Evolutionary conservation across 2,329 filamentous ascomycete genomes (phyloP).

Genomic region (Monosporascus ibericus): DNA sequence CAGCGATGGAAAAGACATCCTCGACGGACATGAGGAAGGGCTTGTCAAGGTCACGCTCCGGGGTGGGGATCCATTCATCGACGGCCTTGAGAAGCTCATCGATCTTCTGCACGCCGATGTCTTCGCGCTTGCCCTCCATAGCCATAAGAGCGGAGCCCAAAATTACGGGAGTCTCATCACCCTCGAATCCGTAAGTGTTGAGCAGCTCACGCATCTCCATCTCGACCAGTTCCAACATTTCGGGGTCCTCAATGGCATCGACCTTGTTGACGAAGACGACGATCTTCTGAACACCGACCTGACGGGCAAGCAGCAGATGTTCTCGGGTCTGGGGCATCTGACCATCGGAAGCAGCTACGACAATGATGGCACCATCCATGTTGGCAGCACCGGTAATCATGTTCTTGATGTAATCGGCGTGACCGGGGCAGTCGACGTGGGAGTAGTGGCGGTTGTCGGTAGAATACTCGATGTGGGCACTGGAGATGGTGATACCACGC

Average conservation of each 20-base stretch:
- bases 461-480: conserved; percentile 96
- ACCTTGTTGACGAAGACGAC: conserved; percentile 99
- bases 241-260: conserved; percentile 92
- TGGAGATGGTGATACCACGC: conserved; percentile 99
- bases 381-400: conserved; percentile 99
- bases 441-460: conserved; percentile 95
- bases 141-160: conserved; percentile 96
- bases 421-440: conserved; percentile 98
- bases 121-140: conserved; percentile 76
- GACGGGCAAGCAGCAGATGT: conserved; percentile 93
- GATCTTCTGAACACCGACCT: conserved; percentile 96
- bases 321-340: conserved; percentile 99
- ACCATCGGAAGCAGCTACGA: conserved; percentile 95
- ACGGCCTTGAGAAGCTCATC: conserved; percentile 87
- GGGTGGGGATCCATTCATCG: conserved; percentile 94
- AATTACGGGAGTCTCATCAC: conserved; percentile 94
- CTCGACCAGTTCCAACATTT: conserved; percentile 99
- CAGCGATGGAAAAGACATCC: conserved; percentile 83
- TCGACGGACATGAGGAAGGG: conserved; percentile 99
- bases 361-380: conserved; percentile 99
- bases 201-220: conserved; percentile 99
- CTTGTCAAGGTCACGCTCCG: conserved; percentile 90
- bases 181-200: conserved; percentile 88
- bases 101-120: conserved; percentile 83
- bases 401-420: conserved; percentile 99